These are phyloP conservation scores for Pestalotiopsis sp. DNA, from an alignment of 2,329 filamentous ascomycete genomes.

Conservation along the genomic window DNA sequence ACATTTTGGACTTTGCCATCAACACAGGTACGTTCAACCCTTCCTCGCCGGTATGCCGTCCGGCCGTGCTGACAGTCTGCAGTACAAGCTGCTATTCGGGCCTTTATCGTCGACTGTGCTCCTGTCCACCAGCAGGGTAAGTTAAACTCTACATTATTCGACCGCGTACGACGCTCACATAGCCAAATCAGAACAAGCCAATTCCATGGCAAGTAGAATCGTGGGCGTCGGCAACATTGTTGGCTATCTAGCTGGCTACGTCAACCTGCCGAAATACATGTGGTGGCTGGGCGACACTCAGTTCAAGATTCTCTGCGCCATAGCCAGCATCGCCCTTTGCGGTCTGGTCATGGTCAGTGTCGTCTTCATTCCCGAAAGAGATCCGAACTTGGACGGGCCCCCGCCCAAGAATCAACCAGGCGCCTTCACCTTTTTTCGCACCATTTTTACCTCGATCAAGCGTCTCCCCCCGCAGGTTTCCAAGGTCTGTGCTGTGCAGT, in stretches of 20 bases:
- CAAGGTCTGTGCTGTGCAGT: slow-evolving; percentile 79
- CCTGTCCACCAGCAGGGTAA: slow-evolving; percentile 83
- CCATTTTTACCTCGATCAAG: slow-evolving; percentile 75
- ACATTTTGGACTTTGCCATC: slow-evolving; percentile 90
- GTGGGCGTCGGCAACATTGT: slow-evolving; percentile 88
- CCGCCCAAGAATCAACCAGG: slow-evolving; percentile 63
- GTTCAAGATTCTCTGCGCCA: slow-evolving; percentile 88
- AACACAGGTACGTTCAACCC: slow-evolving; percentile 71
- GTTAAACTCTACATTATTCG: not conserved
- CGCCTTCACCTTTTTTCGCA: slow-evolving; percentile 76
- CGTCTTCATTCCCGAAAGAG: slow-evolving; percentile 72
- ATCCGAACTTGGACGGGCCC: slow-evolving; percentile 73
- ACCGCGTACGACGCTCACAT: slow-evolving; percentile 17
- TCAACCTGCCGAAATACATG: slow-evolving; percentile 73
- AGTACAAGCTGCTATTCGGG: slow-evolving; percentile 89
- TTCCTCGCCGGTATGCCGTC: not conserved
- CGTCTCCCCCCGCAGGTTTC: slow-evolving; percentile 80
- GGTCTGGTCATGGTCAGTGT: slow-evolving; percentile 74
- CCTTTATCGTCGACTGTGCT: slow-evolving; percentile 91
- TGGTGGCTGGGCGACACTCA: slow-evolving; percentile 85
- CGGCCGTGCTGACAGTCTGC: slow-evolving; percentile 9
- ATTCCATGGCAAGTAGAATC: slow-evolving; percentile 89
- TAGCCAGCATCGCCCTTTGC: slow-evolving; percentile 75
- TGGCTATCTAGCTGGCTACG: slow-evolving; percentile 85
- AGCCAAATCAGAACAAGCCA: slow-evolving; percentile 67